phyloP scores from a whole-genome alignment of 441 rosid genomes.

The Pelargonium hybrid region DNA sequence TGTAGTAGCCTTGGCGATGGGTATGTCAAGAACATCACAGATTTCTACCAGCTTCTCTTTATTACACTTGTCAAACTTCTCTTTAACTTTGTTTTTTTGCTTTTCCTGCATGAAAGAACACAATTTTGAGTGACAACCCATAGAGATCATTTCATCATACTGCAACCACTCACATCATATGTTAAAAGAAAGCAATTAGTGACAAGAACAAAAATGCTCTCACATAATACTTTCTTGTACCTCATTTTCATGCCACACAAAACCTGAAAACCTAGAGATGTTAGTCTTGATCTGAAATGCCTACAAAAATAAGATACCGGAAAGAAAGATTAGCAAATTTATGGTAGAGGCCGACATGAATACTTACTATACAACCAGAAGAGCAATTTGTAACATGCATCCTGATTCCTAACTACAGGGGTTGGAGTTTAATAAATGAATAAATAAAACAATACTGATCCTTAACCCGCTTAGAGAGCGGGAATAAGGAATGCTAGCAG shows the following conservation, averaged over 20 bases:
- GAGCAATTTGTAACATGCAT: background rate
- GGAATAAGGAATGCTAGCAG: background rate
- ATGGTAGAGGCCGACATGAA: too few relatives aligned
- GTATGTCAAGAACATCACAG: slow-evolving; percentile 72
- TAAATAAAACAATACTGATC: background rate
- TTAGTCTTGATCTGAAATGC: slow-evolving; percentile 77
- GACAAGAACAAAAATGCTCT: too few relatives aligned
- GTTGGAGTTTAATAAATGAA: background rate
- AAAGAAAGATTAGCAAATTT: too few relatives aligned
- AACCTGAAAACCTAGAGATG: slow-evolving; percentile 81
- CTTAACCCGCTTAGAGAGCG: background rate
- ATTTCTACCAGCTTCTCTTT: slow-evolving; percentile 77
- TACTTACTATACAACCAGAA: too few relatives aligned
- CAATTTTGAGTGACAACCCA: background rate
- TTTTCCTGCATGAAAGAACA: slow-evolving; percentile 53
- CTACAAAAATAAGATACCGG: too few relatives aligned
- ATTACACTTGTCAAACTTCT: slow-evolving; percentile 73
- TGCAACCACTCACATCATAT: background rate
- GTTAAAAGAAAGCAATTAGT: background rate
- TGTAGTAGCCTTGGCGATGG: slow-evolving; percentile 45
- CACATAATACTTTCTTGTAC: slow-evolving; percentile 23
- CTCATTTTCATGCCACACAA: slow-evolving; percentile 90
- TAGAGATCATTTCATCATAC: background rate
- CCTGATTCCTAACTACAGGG: background rate
- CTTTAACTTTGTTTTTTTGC: slow-evolving; percentile 65